A percentile compares a stretch with the other conserved stretches of the same genome.
These are phyloP conservation scores for Isatis lusitanica DNA, from an alignment of 441 rosid species.

Conservation along the genomic window DNA sequence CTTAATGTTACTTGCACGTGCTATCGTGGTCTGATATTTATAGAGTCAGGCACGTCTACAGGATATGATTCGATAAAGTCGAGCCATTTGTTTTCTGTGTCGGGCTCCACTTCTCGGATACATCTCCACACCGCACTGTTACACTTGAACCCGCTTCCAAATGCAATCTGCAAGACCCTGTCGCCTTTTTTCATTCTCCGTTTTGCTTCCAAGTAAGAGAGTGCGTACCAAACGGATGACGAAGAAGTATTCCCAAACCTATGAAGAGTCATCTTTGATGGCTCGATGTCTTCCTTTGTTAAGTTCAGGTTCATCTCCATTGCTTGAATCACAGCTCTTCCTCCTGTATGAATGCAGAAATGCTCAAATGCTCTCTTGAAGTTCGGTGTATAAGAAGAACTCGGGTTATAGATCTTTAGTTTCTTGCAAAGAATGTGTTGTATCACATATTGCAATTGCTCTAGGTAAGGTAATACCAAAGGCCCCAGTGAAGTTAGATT, in stretches of 20 bases:
- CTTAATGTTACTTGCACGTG: conserved; percentile 1
- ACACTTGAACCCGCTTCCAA: conserved; percentile 96
- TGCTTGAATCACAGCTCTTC: conserved; percentile 88
- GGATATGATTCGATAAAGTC: conserved; percentile 32
- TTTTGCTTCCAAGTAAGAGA: conserved; percentile 74
- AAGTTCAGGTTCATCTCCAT: conserved; percentile 80
- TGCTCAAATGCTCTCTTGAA: conserved; percentile 93
- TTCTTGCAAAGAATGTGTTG: conserved; percentile 70
- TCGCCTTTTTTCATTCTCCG: conserved; percentile 77
- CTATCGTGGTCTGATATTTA: conserved; percentile 23
- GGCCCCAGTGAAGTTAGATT: conserved; percentile 85
- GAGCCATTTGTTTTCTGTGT: conserved; percentile 29
- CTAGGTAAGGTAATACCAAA: conserved; percentile 75
- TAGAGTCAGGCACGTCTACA: conserved; percentile 29
- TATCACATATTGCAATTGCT: conserved; percentile 59
- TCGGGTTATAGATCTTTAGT: conserved; percentile 65
- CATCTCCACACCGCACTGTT: conserved; percentile 96
- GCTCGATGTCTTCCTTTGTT: conserved; percentile 77
- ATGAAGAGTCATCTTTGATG: conserved; percentile 88
- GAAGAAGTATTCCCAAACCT: conserved; percentile 91
- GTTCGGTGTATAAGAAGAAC: conserved; percentile 73
- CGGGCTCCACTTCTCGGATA: conserved; percentile 24
- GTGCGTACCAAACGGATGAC: conserved; percentile 81
- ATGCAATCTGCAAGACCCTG: conserved; percentile 87
- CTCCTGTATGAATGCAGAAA: conserved; percentile 95